Evolutionary conservation across 441 rosid species (phyloP), one percentile per base, ranked within the genome.

Genomic region (Aleurites moluccanus): DNA sequence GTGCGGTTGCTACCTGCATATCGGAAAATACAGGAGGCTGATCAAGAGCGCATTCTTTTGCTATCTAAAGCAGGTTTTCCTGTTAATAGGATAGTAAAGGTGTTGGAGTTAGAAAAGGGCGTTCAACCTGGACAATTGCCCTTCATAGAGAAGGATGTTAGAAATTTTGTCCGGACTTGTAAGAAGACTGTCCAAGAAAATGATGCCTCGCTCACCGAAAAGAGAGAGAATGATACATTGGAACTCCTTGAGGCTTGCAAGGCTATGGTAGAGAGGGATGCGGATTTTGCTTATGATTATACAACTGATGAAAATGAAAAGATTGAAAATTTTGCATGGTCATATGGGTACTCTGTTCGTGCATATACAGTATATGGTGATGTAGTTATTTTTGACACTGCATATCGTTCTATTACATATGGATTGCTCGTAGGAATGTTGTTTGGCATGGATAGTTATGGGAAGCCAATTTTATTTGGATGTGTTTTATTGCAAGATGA

Each of bases 41-140:
- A 95, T 82, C 98, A 91, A 80, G 96, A 92, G 50, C 88, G 94
- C 72, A 92, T 95, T 78, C 91, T 95, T 47, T 80, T 95, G 80
- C 83, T 95, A 6, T 92, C 98, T 15, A 92, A 92, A 85, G 99
- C 97, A 40, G 99, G 99, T 5, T 95, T 92, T 76, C 96, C 99
- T 0, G 88, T 95, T 23, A 90, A 90, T 65, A 91, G 93, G 71
- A 95, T 92, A 27, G 94, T 95, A 42, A 91, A 90, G 89, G 85
- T 91, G 64, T 80, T 95, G 77, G 98, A 95, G 82, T 66, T 90
- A 60, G 99, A 95, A 75, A 95, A 88, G 62, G 97, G 99, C 35
- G 88, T 90, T 74, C 96, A 85, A 77, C 83, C 91, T 50, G 98
- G 98, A 16, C 91, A 95, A 40, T 77, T 95, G 76, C 97, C 98